Conservation (phyloP, 2,329 filamentous ascomycete genomes). For the Pseudogymnoascus sp. region DNA sequence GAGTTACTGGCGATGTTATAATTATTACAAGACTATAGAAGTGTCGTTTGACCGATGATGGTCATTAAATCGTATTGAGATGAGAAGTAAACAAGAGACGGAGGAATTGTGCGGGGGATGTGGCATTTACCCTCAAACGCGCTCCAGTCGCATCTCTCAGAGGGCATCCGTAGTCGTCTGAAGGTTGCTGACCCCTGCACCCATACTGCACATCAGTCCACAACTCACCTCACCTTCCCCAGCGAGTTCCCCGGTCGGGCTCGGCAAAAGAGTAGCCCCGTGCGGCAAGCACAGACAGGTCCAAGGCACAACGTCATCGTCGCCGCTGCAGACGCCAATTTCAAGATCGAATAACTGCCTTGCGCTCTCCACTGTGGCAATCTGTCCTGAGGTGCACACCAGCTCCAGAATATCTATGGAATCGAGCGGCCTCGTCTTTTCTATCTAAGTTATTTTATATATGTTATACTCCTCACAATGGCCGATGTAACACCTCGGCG, state of each 20-base stretch:
- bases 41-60: background rate
- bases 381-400: slow-evolving; percentile 18
- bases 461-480: slow-evolving; percentile 23
- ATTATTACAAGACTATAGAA: background rate
- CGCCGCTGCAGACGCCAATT: background rate
- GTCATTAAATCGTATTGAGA: background rate
- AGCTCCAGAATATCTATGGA: slow-evolving; percentile 15
- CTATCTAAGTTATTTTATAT: slow-evolving; percentile 6
- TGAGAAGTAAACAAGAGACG: background rate
- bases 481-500: slow-evolving; percentile 23
- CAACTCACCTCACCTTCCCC: background rate
- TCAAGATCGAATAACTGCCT: background rate
- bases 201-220: background rate
- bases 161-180: background rate
- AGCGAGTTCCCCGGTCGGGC: background rate
- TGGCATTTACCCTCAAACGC: slow-evolving; percentile 6
- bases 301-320: slow-evolving; percentile 19
- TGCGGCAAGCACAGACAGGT: slow-evolving; percentile 4
- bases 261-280: background rate
- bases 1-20: background rate
- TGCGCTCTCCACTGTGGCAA: slow-evolving; percentile 11
- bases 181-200: background rate
- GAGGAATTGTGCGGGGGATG: background rate
- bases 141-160: slow-evolving; percentile 9
- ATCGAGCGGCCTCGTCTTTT: background rate